A percentile compares a stretch with the other conserved stretches of the same genome.
Conservation (phyloP, 2,329 filamentous ascomycete genomes). For the Calonectria pauciramosa region DNA sequence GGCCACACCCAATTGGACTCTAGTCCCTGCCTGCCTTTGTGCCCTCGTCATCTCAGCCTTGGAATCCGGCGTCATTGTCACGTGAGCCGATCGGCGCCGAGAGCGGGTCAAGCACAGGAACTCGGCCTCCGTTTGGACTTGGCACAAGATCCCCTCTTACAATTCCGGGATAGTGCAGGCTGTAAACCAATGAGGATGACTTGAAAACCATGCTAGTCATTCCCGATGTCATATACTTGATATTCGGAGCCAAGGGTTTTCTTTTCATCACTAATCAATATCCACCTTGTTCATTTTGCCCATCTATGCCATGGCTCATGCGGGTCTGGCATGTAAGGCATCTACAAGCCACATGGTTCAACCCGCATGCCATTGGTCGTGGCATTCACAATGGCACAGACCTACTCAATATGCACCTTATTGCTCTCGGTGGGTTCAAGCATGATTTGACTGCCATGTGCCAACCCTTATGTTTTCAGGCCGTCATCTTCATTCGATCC, state of each 20-base stretch:
- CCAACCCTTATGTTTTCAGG: background rate
- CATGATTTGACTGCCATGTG: background rate
- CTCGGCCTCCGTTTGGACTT: background rate
- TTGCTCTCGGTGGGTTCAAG: background rate
- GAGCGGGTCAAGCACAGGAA: background rate
- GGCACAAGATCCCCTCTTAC: background rate
- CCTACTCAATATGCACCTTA: background rate
- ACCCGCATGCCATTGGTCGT: background rate
- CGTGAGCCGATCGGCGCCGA: background rate
- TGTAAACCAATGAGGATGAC: background rate
- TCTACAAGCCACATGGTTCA: background rate
- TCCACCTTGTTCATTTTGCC: background rate
- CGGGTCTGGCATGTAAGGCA: background rate
- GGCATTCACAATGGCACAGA: background rate
- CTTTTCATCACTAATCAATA: background rate
- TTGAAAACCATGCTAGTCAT: background rate
- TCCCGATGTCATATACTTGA: background rate
- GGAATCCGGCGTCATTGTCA: background rate
- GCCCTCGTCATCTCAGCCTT: background rate
- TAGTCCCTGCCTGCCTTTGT: constrained; percentile 9
- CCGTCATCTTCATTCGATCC: background rate
- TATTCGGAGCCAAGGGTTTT: background rate
- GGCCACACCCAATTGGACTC: constrained; percentile 4
- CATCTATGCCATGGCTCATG: background rate
- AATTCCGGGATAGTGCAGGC: background rate